Base-by-base conservation (phyloP, 2,329 filamentous ascomycete genomes). In the Sporothrix schenckii region DNA sequence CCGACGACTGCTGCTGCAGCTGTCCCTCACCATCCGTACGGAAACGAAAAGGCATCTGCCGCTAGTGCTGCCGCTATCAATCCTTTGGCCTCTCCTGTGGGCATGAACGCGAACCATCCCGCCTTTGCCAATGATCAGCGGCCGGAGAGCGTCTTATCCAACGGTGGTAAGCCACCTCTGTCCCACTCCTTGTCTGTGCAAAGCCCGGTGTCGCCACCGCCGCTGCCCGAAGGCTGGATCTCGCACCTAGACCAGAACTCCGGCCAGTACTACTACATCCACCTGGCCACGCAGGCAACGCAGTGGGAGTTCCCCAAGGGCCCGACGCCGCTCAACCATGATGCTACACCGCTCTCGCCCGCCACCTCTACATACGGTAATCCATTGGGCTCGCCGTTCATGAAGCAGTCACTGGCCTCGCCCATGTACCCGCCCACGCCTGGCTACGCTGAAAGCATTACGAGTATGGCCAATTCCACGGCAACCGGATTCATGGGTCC, bases 221-320 rank as follows among this genome's bases (percentile, higher is more conserved):
- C 94, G 2, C 85, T 99, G 19, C 95, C 95, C 6, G 95, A 99
- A 81, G 95, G 95, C 47, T 99, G 95, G 95, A 98, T 99, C 77
- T 93, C 95, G 24, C 95, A 98, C 79, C 85, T 98, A 4, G 95
- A 99, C 78, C 92, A 93, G 74, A 97, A 92, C 77, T 98, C 94
- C 2, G 95, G 95, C 1, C 94, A 98, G 78, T 99, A 98, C 80
- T 99, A 99, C 80, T 99, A 99, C 77, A 99, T 99, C 72, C 95
- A 99, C 79, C 85, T 99, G 41, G 92, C 94, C 1, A 94, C 92
- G 0, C 95, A 98, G 78, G 93, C 94, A 2, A 99, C 95, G 0
- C 95, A 99, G 78, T 99, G 95, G 95, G 95, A 99, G 77, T 98
- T 98, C 75, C 95, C 95, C 39, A 98, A 97, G 81, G 94, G 94